These are phyloP conservation scores for Chalciporus chontae DNA, from an alignment of 768 basidiomycete genomes.

Conservation along the genomic window DNA sequence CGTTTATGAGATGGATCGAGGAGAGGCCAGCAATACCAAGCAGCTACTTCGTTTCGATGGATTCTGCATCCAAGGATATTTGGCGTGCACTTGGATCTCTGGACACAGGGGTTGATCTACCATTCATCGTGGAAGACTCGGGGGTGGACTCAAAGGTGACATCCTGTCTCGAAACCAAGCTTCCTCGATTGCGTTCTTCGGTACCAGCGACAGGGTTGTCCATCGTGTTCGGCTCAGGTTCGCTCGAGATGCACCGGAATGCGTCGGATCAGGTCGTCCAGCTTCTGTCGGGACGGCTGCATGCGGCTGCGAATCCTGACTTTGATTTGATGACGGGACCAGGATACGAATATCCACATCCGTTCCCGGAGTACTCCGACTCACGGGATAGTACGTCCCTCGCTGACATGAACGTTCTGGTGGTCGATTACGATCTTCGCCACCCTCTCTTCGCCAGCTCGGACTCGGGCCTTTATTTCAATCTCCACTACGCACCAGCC, in stretches of 20 bases:
- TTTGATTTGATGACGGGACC: constrained; percentile 11
- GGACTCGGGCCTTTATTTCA: neutral
- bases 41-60: constrained; percentile 38
- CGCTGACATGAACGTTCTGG: constrained; percentile 39
- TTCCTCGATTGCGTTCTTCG: constrained; percentile 13
- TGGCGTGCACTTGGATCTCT: neutral
- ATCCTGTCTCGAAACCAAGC: constrained; percentile 20
- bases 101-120: neutral
- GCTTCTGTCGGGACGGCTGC: constrained; percentile 14
- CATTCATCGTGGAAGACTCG: constrained; percentile 2
- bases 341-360: constrained; percentile 11
- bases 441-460: constrained; percentile 37
- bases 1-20: constrained; percentile 40
- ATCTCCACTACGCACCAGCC: constrained; percentile 41
- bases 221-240: constrained; percentile 7
- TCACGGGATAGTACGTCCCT: constrained; percentile 14
- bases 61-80: constrained; percentile 15
- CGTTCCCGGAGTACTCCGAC: constrained; percentile 13
- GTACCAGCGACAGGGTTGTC: constrained; percentile 5
- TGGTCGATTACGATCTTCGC: constrained; percentile 53
- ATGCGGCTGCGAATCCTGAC: neutral
- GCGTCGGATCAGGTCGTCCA: constrained; percentile 14
- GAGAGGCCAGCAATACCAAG: constrained; percentile 21
- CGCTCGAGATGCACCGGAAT: neutral
- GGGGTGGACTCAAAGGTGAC: constrained; percentile 11